Evolutionary conservation across 192 early-diverging fungal species (phyloP), one percentile per base, ranked within the genome.

Genomic region (Coemansia sp.): DNA sequence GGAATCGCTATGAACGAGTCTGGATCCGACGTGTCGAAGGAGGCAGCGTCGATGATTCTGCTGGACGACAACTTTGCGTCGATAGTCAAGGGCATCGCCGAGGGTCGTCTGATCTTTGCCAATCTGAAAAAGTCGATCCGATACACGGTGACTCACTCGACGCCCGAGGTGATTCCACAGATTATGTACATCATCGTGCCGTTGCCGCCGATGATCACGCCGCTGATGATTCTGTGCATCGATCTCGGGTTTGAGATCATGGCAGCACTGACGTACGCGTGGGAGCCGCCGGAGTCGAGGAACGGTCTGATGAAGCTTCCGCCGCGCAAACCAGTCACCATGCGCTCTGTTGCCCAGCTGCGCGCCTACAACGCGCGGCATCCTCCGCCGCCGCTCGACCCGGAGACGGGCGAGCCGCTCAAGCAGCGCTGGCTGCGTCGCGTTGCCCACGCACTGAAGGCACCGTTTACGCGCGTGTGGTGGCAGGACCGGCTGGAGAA

Each of bases 41-140:
- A 96, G 66, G 93, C 93, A 8, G 97, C 97, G 21, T 85, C 94
- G 55, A 99, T 99, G 97, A 95, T 99, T 72, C 82, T 99, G 58
- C 76, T 99, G 43, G 95, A 99, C 77, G 95, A 99, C 79, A 98
- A 99, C 87, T 99, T 99, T 90, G 94, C 97, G 13, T 93, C 93
- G 10, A 92, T 92, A 48, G 91, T 99, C 48, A 76, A 84, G 32
- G 97, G 95, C 72, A 95, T 99, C 73, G 90, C 93, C 76, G 94
- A 99, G 73, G 97, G 95, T 45, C 89, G 97, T 15, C 78, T 98
- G 56, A 96, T 99, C 68, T 99, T 99, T 80, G 84, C 86, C 74
- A 99, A 99, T 81, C 78, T 99, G 62, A 95, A 94, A 73, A 99
- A 99, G 76, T 93, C 90, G 16, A 92, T 99, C 73, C 89, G 90